phyloP scores from a whole-genome alignment of 139 green algal genomes.

The Chlorella sp. region DNA sequence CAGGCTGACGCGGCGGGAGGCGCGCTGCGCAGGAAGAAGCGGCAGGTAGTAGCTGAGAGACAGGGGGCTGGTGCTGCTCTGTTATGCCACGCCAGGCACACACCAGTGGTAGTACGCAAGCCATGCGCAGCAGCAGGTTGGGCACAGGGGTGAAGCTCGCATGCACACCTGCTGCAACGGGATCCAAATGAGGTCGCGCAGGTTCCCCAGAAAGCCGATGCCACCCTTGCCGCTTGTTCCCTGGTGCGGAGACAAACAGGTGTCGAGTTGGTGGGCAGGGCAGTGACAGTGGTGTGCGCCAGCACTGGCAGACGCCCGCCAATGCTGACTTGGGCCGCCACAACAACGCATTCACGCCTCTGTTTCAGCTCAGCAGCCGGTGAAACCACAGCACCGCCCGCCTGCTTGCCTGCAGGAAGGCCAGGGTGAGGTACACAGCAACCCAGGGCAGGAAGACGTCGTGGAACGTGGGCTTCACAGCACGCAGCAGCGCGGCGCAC shows the following conservation, averaged over 20 bases:
- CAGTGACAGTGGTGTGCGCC: too few relatives aligned
- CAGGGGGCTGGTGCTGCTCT: too few relatives aligned
- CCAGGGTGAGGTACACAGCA: constrained; percentile 42
- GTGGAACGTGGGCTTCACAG: constrained; percentile 53
- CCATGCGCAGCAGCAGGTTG: too few relatives aligned
- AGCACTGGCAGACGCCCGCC: too few relatives aligned
- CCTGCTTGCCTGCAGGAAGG: constrained; percentile 44
- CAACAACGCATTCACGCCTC: too few relatives aligned
- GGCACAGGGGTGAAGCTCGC: neutral
- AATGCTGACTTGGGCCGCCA: too few relatives aligned
- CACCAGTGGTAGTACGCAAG: too few relatives aligned
- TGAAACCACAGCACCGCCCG: neutral
- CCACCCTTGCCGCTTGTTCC: constrained; percentile 58
- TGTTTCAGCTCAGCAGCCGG: too few relatives aligned
- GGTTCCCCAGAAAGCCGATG: constrained; percentile 80
- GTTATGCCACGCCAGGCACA: too few relatives aligned
- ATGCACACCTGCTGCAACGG: constrained; percentile 65
- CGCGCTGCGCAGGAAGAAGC: constrained; percentile 25
- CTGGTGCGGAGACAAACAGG: too few relatives aligned
- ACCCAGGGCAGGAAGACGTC: constrained; percentile 58
- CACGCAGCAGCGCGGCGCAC: constrained; percentile 21
- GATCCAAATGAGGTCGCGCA: constrained; percentile 82
- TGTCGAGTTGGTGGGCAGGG: too few relatives aligned
- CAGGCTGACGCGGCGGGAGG: constrained; percentile 64
- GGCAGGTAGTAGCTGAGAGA: too few relatives aligned